These are phyloP conservation scores for Hyparrhenia diplandra DNA, from an alignment of 176 grass and related monocot genomes.

Conservation along the genomic window DNA sequence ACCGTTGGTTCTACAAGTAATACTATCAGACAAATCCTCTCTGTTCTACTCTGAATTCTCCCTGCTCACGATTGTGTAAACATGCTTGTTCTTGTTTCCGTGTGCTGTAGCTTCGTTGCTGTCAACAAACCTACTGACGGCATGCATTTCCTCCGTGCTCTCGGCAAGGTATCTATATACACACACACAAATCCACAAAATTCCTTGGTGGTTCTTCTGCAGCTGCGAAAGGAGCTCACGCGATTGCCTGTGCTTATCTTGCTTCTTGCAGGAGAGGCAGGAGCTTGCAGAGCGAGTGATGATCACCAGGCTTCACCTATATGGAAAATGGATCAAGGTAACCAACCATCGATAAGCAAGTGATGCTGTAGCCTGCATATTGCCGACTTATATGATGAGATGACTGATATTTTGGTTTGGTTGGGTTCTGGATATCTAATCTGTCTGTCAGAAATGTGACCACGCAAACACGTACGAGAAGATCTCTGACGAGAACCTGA, in stretches of 20 bases:
- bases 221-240: neutral
- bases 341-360: neutral
- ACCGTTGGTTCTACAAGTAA: conserved; percentile 92
- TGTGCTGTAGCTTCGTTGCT: conserved; percentile 57
- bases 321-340: conserved; percentile 88
- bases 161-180: conserved; percentile 52
- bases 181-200: neutral
- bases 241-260: neutral
- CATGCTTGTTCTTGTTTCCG: neutral
- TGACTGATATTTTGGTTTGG: neutral
- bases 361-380: neutral
- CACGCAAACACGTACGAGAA: conserved; percentile 44
- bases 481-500: conserved; percentile 52
- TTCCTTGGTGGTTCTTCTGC: neutral
- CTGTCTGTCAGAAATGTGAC: conserved; percentile 34
- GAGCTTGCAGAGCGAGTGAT: conserved; percentile 87
- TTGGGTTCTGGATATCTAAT: neutral
- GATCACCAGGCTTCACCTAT: conserved; percentile 84
- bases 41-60: neutral
- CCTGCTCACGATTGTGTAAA: neutral
- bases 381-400: neutral
- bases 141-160: conserved; percentile 65
- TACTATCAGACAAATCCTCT: neutral
- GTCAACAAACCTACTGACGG: conserved; percentile 77
- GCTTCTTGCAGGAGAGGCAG: conserved; percentile 71